Conservation (phyloP, 1,284 basidiomycete species). For the Ceratobasidium sp. region DNA sequence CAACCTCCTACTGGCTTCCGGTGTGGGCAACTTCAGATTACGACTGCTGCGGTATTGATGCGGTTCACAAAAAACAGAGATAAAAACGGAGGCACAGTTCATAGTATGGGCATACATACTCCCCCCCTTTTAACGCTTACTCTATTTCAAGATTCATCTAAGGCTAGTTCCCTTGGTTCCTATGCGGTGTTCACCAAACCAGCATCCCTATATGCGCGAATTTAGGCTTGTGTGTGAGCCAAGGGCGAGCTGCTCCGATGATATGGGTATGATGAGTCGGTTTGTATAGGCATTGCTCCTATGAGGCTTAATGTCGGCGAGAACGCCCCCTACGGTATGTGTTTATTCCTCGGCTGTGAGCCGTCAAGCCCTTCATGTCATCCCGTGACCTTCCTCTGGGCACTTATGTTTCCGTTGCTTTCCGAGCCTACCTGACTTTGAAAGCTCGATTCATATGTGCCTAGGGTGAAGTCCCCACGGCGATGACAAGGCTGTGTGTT, state of each 20-base stretch:
- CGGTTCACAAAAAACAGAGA: no score
- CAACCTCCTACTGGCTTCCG: no score
- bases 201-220: not conserved
- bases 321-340: no score
- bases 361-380: not conserved
- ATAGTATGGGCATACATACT: not conserved
- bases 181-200: not conserved
- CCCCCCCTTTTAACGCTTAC: not conserved
- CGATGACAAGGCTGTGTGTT: not conserved
- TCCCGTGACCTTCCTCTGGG: conserved; percentile 19
- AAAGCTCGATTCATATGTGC: conserved; percentile 4
- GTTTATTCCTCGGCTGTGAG: no score
- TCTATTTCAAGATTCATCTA: not conserved
- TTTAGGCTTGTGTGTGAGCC: not conserved
- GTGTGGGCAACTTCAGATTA: no score
- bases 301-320: no score
- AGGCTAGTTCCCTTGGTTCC: conserved; percentile 10
- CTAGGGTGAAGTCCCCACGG: conserved; percentile 29
- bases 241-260: conserved; percentile 13
- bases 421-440: not conserved
- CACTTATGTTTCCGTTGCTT: conserved; percentile 1
- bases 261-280: not conserved
- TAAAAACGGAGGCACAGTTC: not conserved
- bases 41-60: no score
- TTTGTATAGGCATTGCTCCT: not conserved